Conservation (phyloP, 202 grass and related monocot species). For the Schoenoplectus tabernaemontani region DNA sequence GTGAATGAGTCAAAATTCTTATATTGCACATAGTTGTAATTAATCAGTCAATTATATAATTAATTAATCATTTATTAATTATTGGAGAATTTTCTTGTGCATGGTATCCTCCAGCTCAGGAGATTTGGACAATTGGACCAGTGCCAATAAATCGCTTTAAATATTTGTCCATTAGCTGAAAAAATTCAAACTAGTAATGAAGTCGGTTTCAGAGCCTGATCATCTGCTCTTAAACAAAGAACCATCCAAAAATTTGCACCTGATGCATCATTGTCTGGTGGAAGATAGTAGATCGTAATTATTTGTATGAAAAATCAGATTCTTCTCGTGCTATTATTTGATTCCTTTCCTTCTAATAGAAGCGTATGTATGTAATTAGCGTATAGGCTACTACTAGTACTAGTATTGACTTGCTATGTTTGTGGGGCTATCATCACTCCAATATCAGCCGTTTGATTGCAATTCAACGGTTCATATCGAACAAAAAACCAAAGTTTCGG, state of each 20-base stretch:
- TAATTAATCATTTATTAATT: neutral
- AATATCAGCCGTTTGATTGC: neutral
- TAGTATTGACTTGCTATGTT: neutral
- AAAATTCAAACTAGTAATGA: conserved; percentile 8
- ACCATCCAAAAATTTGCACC: conserved; percentile 19
- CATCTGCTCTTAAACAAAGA: conserved; percentile 1
- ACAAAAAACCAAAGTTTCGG: neutral
- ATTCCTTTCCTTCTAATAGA: neutral
- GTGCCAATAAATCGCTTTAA: conserved; percentile 15
- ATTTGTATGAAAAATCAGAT: neutral
- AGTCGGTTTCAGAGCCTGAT: neutral
- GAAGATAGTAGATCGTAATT: neutral
- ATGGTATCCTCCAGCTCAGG: neutral
- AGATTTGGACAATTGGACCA: conserved; percentile 16
- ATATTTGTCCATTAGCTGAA: conserved; percentile 1
- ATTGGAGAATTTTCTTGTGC: neutral
- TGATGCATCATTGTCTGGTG: conserved; percentile 14
- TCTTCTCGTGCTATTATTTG: neutral
- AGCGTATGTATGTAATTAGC: neutral
- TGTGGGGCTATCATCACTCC: neutral
- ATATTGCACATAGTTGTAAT: neutral
- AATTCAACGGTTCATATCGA: neutral
- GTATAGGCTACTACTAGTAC: neutral
- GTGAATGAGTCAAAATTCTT: neutral
- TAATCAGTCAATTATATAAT: neutral